phyloP scores from a whole-genome alignment of 495 filamentous ascomycete genomes.

The Xylaria grammica region DNA sequence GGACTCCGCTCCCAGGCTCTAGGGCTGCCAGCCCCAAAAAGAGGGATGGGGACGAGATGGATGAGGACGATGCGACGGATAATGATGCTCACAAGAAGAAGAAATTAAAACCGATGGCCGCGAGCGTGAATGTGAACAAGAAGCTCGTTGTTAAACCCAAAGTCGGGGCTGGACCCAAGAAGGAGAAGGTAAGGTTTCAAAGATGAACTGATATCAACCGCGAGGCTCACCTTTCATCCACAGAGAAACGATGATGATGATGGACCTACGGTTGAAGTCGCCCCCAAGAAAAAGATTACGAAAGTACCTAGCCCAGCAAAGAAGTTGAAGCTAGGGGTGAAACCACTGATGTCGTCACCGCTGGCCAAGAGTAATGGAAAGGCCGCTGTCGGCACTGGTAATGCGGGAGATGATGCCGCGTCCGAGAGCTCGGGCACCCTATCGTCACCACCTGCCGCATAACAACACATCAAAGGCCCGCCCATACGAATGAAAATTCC shows the following conservation, averaged over 20 bases:
- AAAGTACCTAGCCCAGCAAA: constrained; percentile 51
- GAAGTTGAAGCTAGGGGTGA: constrained; percentile 51
- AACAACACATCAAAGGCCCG: constrained; percentile 12
- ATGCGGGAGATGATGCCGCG: constrained; percentile 45
- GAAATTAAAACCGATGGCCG: constrained; percentile 51
- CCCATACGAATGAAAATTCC: constrained; percentile 5
- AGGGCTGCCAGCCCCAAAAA: constrained; percentile 55
- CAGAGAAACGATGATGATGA: constrained; percentile 39
- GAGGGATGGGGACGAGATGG: constrained; percentile 53
- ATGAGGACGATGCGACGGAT: constrained; percentile 56
- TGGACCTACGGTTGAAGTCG: constrained; percentile 48
- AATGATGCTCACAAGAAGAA: constrained; percentile 57
- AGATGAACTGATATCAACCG: constrained; percentile 49
- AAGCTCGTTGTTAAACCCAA: constrained; percentile 57
- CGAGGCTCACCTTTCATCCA: constrained; percentile 33
- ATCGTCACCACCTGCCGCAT: constrained; percentile 52
- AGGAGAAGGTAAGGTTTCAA: constrained; percentile 51
- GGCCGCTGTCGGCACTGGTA: constrained; percentile 27
- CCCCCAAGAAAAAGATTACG: constrained; percentile 48
- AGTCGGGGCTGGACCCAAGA: constrained; percentile 40
- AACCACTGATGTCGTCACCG: constrained; percentile 44
- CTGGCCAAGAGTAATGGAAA: constrained; percentile 46
- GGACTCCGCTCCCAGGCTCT: constrained; percentile 61
- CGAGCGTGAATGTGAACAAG: constrained; percentile 44
- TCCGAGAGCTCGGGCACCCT: constrained; percentile 57